Evolutionary conservation across 2,329 filamentous ascomycete genomes (phyloP).

Genomic region (Fonsecaea multimorphosa): DNA sequence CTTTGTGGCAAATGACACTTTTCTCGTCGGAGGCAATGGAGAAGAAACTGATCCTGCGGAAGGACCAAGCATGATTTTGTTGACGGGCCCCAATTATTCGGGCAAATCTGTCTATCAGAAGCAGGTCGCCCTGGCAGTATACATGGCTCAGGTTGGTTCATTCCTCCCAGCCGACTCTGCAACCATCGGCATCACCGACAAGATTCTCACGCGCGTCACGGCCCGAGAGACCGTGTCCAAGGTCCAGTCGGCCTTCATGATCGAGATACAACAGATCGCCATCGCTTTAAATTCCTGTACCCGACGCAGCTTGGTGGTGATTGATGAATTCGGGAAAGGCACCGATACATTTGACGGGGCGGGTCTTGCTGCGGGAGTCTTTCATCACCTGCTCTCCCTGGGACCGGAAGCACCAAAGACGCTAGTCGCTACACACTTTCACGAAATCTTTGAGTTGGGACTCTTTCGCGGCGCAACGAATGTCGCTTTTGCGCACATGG

Average conservation of each 20-base stretch:
- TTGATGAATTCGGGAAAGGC: constrained; percentile 87
- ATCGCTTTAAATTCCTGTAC: constrained; percentile 78
- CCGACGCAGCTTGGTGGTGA: constrained; percentile 76
- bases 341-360: constrained; percentile 66
- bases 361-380: constrained; percentile 66
- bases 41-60: constrained; percentile 30
- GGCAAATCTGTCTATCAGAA: constrained; percentile 97
- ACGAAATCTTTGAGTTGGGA: constrained; percentile 61
- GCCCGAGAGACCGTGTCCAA: constrained; percentile 73
- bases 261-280: constrained; percentile 85
- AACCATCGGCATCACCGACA: constrained; percentile 85
- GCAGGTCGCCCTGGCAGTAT: constrained; percentile 87
- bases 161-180: constrained; percentile 84
- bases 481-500: constrained; percentile 65
- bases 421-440: constrained; percentile 68
- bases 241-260: constrained; percentile 72
- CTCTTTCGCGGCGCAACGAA: constrained; percentile 55
- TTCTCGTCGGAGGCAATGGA: constrained; percentile 64
- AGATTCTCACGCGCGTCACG: constrained; percentile 84
- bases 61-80: constrained; percentile 72
- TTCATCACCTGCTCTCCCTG: constrained; percentile 62
- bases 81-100: constrained; percentile 95
- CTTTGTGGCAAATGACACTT: constrained; percentile 83
- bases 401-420: constrained; percentile 62
- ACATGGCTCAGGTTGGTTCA: constrained; percentile 89